Evolutionary conservation across 495 filamentous ascomycete species (phyloP).

Genomic region (Pyronema omphalodes): DNA sequence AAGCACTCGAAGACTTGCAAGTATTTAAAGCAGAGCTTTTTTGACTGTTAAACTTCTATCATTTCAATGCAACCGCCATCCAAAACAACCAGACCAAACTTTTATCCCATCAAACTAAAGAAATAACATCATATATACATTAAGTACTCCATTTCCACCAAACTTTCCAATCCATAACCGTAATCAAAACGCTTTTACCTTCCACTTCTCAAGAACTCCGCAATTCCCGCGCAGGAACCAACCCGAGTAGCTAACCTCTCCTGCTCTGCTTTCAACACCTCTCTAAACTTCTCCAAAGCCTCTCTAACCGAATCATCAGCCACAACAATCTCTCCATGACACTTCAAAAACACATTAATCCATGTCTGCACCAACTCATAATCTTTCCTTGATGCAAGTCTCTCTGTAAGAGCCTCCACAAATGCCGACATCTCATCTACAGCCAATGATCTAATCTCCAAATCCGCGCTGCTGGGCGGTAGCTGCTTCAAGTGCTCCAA

Average conservation of each 20-base stretch:
- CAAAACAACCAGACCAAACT: too few relatives aligned
- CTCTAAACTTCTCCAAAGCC: slow-evolving; percentile 42
- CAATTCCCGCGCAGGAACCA: slow-evolving; percentile 72
- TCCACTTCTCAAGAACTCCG: slow-evolving; percentile 64
- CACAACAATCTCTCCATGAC: slow-evolving; percentile 33
- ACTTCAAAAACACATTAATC: slow-evolving; percentile 78
- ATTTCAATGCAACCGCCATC: too few relatives aligned
- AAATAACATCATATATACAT: too few relatives aligned
- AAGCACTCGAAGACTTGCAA: too few relatives aligned
- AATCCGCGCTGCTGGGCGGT: slow-evolving; percentile 60
- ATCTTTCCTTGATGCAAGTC: slow-evolving; percentile 48
- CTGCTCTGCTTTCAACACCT: slow-evolving; percentile 46
- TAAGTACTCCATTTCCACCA: too few relatives aligned
- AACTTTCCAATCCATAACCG: too few relatives aligned
- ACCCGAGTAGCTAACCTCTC: slow-evolving; percentile 55
- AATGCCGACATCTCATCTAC: slow-evolving; percentile 46
- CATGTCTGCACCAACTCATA: slow-evolving; percentile 90
- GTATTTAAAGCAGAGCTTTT: too few relatives aligned
- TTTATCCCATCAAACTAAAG: too few relatives aligned
- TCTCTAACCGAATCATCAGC: slow-evolving; percentile 7
- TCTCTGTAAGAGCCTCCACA: slow-evolving; percentile 50
- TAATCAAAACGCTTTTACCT: slow-evolving; percentile 2
- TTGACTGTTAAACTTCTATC: too few relatives aligned
- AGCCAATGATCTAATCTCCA: slow-evolving; percentile 52
- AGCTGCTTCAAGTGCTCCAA: slow-evolving; percentile 61